Evolutionary conservation across 2,329 filamentous ascomycete genomes (phyloP), one percentile per base, ranked within the genome.

Genomic region (Xylariaceae sp.): DNA sequence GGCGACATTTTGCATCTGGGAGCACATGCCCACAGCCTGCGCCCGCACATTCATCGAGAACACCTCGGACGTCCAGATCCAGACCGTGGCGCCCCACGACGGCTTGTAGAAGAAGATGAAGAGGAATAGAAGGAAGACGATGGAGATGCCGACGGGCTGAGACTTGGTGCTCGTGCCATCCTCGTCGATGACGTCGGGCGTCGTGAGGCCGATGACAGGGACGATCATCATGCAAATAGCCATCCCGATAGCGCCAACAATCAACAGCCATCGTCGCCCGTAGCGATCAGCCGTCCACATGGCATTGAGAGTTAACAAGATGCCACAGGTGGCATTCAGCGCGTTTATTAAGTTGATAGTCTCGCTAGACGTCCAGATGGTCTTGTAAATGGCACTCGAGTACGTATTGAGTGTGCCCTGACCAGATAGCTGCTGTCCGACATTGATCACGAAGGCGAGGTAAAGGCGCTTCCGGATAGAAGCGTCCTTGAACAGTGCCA

Each of bases 391-490:
- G 52, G 78, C 76, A n/a, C 82, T 84, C 16, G 77, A 83, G 70
- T 87, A 87, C 3, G 76, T 75, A 71, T 87, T 87, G 50, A 87
- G 71, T 1, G 81, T 83, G 48, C 83, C 84, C 62, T 87, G 83
- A 16, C 83, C 83, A 4, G 82, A 84, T 31, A 87, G 72, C 61
- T 87, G 83, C 61, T 86, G 83, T 34, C 83, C 83, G 34, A 81
- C 72, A 57, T 87, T 87, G 62, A 87, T 65, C 37, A 85, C 64
- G 49, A 84, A 74, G 18, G 81, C 81, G 22, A 87, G 72, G 34
- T 71, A 64, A 49, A 87, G 72, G 39, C 83, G 77, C 68, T 81
- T 83, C 52, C 83, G 75, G 34, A 87, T 66, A 11, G 81, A 85
- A 30, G 72, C 73, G 62, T 87, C 83, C 61, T 81, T 83, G 78